phyloP scores from a whole-genome alignment of 1,284 basidiomycete genomes.

The Cystobasidiaceae sp. region DNA sequence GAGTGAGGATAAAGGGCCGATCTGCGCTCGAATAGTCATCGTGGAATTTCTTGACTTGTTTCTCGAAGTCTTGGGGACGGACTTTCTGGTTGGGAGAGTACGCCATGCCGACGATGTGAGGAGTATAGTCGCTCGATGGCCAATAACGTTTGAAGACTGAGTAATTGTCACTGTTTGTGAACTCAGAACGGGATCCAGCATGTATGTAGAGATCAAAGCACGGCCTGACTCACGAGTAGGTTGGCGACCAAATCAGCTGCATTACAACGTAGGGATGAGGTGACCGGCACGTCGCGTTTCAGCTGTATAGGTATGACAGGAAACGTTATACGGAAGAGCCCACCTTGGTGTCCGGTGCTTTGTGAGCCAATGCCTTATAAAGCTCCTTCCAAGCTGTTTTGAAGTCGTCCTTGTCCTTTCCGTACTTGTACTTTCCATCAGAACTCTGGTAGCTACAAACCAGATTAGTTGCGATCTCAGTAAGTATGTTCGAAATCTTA shows the following conservation, averaged over 20 bases:
- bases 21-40: not conserved
- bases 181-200: too few species aligned
- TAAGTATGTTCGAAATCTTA: not conserved
- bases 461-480: not conserved
- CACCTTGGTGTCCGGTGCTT: constrained; percentile 2
- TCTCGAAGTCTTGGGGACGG: not conserved
- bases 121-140: not conserved
- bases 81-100: not conserved
- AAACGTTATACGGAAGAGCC: too few species aligned
- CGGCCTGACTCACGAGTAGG: not conserved
- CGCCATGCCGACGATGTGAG: constrained; percentile 2
- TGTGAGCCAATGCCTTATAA: not conserved
- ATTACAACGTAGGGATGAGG: too few species aligned
- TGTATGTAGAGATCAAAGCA: too few species aligned
- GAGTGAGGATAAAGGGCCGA: not conserved
- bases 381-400: not conserved
- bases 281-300: too few species aligned
- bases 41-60: not conserved
- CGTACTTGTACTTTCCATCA: not conserved
- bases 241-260: constrained; percentile 16
- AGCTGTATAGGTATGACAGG: too few species aligned
- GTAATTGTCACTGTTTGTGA: too few species aligned
- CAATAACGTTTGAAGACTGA: too few species aligned
- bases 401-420: not conserved
- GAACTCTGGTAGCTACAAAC: not conserved